These are phyloP conservation scores for Eucalyptus marginata DNA, from an alignment of 345 rosid genomes.

Conservation along the genomic window DNA sequence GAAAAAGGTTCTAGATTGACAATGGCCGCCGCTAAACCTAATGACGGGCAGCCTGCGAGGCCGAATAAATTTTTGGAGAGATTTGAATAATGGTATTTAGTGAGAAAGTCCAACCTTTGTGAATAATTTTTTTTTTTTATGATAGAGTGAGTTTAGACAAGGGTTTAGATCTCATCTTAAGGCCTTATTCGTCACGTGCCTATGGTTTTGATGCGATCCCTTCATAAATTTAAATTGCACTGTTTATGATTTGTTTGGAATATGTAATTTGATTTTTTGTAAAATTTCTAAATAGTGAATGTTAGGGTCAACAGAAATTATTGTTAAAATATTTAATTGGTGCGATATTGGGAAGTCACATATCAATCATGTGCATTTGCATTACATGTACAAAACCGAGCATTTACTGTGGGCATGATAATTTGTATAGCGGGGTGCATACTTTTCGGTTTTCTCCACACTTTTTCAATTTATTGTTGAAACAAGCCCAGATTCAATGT, in stretches of 20 bases:
- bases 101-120: background rate
- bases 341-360: fast-evolving
- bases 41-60: background rate
- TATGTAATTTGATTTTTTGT: background rate
- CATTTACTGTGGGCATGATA: background rate
- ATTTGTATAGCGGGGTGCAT: background rate
- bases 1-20: background rate
- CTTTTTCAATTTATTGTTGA: background rate
- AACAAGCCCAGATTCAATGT: background rate
- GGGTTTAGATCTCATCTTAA: fast-evolving
- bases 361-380: background rate
- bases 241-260: background rate
- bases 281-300: background rate
- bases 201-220: too few species aligned
- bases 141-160: background rate
- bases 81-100: background rate
- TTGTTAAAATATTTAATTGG: too few species aligned
- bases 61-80: background rate
- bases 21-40: background rate
- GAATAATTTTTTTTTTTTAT: background rate
- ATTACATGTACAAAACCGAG: background rate
- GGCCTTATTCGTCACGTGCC: fast-evolving
- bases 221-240: background rate
- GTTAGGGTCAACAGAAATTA: background rate
- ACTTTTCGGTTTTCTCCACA: background rate